Base-by-base conservation (phyloP, 345 rosid species). In the Lenwebbia sp. region DNA sequence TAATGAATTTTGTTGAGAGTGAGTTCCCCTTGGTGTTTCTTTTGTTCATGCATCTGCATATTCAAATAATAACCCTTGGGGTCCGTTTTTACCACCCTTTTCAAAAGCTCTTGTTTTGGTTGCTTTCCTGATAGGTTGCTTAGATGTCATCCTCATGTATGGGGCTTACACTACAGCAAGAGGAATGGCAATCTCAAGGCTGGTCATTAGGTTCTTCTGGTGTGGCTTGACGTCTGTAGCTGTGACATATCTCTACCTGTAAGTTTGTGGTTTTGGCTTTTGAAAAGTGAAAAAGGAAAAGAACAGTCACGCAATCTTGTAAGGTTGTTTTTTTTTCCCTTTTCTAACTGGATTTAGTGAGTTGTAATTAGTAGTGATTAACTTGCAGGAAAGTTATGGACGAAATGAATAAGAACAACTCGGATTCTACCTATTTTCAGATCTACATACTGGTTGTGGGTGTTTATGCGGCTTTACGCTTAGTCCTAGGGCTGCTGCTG, bases 101-200 rank as follows among this genome's bases (percentile, higher is more conserved):
- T 70, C 21, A 70, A 70, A 44, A 37, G 47, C 78, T 70, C 4
- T 70, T 4, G 7, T 40, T 70, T 83, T 23, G 50, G 47, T 19
- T 83, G 55, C 37, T 83, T 25, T 56, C 19, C 19, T 54, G 75
- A 78, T 89, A 97, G 99, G 96, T 90, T 91, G 91, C 92, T 91
- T 96, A 84, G 99, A 97, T 90, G 98, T 95, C 83, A 82, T 97
- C 86, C 97, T 97, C 87, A 97, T 93, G 96, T 95, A 89, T 89
- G 99, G 99, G 82, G 99, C 99, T 44, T 97, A 97, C 90, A 87
- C 92, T 84, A 92, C 96, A 33, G 94, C 99, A 17, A 93, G 99
- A 91, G 99, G 96, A 92, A 96, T 97, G 99, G 99, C 99, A 84
- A 93, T 97, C 88, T 96, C 99, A 55, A 94, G 99, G 90, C 91